These are phyloP conservation scores for Stereocaulon alpinum DNA, from an alignment of 495 filamentous ascomycete genomes.

Conservation along the genomic window DNA sequence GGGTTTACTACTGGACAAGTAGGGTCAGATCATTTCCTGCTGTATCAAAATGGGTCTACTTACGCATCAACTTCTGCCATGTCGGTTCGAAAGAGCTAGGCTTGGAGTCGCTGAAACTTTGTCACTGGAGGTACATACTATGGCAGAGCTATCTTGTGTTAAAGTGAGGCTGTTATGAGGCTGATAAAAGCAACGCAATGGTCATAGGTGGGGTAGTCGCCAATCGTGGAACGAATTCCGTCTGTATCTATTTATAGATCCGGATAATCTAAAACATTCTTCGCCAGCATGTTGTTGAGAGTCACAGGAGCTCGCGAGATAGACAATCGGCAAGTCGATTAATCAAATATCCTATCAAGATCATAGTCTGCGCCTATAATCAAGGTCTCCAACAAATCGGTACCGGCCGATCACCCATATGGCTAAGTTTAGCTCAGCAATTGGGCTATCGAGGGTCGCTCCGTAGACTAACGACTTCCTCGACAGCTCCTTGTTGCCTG, in stretches of 20 bases:
- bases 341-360: too few relatives aligned
- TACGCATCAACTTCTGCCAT: slow-evolving; percentile 8
- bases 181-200: neutral
- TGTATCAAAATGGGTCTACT: slow-evolving; percentile 3
- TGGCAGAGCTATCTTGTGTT: neutral
- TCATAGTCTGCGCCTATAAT: too few relatives aligned
- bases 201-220: neutral
- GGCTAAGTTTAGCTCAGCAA: too few relatives aligned
- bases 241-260: neutral
- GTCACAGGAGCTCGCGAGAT: too few relatives aligned
- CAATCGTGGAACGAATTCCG: neutral
- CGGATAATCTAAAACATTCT: too few relatives aligned
- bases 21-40: slow-evolving; percentile 10
- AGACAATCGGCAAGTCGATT: too few relatives aligned
- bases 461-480: too few relatives aligned
- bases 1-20: slow-evolving; percentile 10
- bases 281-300: too few relatives aligned
- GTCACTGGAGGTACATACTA: neutral
- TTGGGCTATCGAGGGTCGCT: too few relatives aligned
- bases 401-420: too few relatives aligned
- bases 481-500: too few relatives aligned
- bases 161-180: neutral
- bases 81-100: neutral
- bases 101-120: neutral
- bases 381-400: too few relatives aligned